Evolutionary conservation across 1,139 yeast genomes (phyloP).

Genomic region (Pneumocystis jirovecii): DNA sequence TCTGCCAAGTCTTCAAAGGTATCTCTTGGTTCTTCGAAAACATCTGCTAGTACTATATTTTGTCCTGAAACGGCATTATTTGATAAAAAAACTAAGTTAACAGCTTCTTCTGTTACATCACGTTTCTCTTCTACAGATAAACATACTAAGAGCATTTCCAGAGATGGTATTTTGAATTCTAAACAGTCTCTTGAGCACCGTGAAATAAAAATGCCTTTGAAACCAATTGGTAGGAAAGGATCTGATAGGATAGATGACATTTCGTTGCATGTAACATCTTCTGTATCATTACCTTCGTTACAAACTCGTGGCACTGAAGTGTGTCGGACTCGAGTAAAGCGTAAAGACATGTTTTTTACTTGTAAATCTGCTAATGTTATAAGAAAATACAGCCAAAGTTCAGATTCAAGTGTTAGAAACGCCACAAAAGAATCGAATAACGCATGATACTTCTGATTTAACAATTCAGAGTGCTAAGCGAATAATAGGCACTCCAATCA

Average conservation of each 20-base stretch:
- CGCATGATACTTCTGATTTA: background rate
- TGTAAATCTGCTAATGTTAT: background rate
- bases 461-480: too few relatives aligned
- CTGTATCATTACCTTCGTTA: background rate
- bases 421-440: background rate
- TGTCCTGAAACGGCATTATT: background rate
- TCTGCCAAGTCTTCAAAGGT: background rate
- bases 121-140: background rate
- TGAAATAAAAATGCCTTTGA: background rate
- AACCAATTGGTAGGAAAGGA: background rate
- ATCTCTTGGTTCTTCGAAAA: background rate
- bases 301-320: background rate
- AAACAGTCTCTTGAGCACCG: background rate
- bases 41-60: background rate
- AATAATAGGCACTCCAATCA: background rate
- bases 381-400: background rate
- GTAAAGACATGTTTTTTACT: background rate
- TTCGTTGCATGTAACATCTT: background rate
- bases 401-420: background rate
- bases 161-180: background rate
- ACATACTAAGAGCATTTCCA: background rate
- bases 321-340: background rate
- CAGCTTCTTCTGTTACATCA: background rate
- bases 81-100: background rate
- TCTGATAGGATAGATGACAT: background rate